phyloP scores from a whole-genome alignment of 2,329 filamentous ascomycete species.

The Pseudogymnoascus sp. region DNA sequence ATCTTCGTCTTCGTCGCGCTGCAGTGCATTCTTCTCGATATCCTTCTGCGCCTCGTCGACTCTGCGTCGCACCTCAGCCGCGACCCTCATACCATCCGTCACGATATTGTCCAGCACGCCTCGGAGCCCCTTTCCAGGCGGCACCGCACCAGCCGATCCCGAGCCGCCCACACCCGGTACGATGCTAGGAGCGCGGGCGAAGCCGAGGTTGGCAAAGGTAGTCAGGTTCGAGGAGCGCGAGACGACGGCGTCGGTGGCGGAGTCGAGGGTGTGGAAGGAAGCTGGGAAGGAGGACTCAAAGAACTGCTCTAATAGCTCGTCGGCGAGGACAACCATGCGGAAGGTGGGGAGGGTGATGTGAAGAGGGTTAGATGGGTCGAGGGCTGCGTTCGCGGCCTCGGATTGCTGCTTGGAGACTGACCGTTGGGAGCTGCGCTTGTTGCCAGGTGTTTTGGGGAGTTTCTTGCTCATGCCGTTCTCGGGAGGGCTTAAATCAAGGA shows the following conservation, averaged over 20 bases:
- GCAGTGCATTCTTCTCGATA: conserved; percentile 71
- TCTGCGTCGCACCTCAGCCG: conserved; percentile 78
- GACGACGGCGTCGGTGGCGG: conserved; percentile 32
- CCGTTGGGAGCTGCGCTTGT: conserved; percentile 26
- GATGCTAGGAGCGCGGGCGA: conserved; percentile 41
- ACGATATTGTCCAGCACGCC: conserved; percentile 97
- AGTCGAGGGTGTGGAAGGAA: conserved; percentile 80
- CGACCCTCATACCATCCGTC: conserved; percentile 92
- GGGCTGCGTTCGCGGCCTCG: conserved; percentile 75
- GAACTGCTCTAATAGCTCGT: conserved; percentile 92
- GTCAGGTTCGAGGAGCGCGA: conserved; percentile 63
- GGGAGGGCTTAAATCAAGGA: conserved; percentile 46
- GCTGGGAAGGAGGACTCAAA: conserved; percentile 93
- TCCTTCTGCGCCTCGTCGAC: conserved; percentile 96
- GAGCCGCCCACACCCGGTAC: conserved; percentile 28
- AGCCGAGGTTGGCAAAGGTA: conserved; percentile 69
- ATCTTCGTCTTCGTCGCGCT: conserved; percentile 58
- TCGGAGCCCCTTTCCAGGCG: conserved; percentile 63
- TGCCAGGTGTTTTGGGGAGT: conserved; percentile 20
- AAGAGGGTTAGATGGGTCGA: conserved; percentile 86
- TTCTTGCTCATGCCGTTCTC: conserved; percentile 30
- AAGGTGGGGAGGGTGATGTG: conserved; percentile 97
- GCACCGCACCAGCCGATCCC: conserved; percentile 24
- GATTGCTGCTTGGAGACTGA: conserved; percentile 56
- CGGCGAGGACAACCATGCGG: conserved; percentile 94